Percentiles rank a stretch among this genome's conserved stretches.
These are phyloP conservation scores for Linnemannia zychae DNA, from an alignment of 192 early-diverging fungal genomes.

Conservation along the genomic window DNA sequence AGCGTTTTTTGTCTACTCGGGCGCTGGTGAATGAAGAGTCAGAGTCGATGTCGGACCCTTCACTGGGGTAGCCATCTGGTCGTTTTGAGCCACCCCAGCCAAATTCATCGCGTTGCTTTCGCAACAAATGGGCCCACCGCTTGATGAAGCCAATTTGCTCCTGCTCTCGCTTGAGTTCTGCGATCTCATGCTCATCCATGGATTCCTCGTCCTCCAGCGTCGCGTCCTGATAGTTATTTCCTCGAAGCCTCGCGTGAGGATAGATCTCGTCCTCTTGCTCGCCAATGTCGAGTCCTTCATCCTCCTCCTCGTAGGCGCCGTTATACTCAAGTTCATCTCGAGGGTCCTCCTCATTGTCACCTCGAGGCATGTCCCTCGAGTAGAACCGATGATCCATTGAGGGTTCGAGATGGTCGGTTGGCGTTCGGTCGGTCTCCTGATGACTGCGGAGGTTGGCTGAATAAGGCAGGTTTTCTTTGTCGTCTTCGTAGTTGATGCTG, in stretches of 20 bases:
- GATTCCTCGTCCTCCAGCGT: neutral
- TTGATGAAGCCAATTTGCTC: constrained; percentile 43
- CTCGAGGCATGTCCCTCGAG: neutral
- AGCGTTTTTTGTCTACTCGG: neutral
- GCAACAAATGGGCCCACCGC: constrained; percentile 19
- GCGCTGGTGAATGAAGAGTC: constrained; percentile 16
- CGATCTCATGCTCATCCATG: constrained; percentile 10
- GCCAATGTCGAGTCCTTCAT: constrained; percentile 33
- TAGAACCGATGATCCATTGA: neutral
- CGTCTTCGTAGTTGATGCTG: constrained; percentile 9
- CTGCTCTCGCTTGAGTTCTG: constrained; percentile 23
- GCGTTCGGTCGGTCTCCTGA: constrained; percentile 1
- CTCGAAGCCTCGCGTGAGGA: constrained; percentile 16
- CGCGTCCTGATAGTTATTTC: neutral
- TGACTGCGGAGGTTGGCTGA: constrained; percentile 2
- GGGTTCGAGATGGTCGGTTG: neutral
- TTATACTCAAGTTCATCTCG: neutral
- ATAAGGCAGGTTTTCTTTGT: constrained; percentile 4
- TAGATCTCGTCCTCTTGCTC: constrained; percentile 27
- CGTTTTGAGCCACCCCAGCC: constrained; percentile 26
- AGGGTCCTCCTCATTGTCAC: neutral
- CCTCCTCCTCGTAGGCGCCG: neutral
- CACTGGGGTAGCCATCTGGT: neutral
- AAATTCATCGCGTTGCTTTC: constrained; percentile 38
- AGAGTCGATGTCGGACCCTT: constrained; percentile 15